These are phyloP conservation scores for Trichosporon faecale DNA, from an alignment of 1,284 basidiomycete genomes.

Conservation along the genomic window DNA sequence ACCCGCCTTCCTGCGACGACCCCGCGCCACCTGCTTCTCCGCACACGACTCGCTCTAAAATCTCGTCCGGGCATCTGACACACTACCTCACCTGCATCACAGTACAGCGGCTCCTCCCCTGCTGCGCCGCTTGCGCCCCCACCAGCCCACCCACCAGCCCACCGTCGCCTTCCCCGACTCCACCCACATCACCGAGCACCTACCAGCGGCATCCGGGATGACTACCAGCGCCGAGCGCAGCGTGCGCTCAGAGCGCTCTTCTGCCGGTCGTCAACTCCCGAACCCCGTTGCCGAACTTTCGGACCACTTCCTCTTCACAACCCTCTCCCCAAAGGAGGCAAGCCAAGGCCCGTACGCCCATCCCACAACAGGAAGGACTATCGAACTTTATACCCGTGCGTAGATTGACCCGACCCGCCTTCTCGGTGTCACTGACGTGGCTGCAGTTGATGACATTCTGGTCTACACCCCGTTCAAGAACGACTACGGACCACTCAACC, in stretches of 20 bases:
- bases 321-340: slow-evolving; percentile 33
- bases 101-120: not conserved
- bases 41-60: not conserved
- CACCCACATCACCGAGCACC: not conserved
- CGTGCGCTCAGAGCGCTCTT: not conserved
- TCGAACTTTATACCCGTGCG: slow-evolving; percentile 43
- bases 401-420: slow-evolving; percentile 51
- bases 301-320: slow-evolving; percentile 46
- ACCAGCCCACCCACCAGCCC: slow-evolving; percentile 10
- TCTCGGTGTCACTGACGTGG: slow-evolving; percentile 21
- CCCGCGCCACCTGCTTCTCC: not conserved
- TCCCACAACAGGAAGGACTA: slow-evolving; percentile 32
- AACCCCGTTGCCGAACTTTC: slow-evolving; percentile 41
- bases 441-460: slow-evolving; percentile 67
- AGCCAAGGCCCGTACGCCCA: slow-evolving; percentile 33
- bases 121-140: not conserved
- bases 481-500: slow-evolving; percentile 91
- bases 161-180: not conserved
- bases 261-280: slow-evolving; percentile 30
- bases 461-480: slow-evolving; percentile 90
- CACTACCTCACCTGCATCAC: not conserved
- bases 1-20: not conserved
- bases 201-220: not conserved
- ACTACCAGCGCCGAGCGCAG: not conserved
- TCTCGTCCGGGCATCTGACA: not conserved